phyloP scores from a whole-genome alignment of 768 basidiomycete species.

The Lanmaoa pseudosensibilis region DNA sequence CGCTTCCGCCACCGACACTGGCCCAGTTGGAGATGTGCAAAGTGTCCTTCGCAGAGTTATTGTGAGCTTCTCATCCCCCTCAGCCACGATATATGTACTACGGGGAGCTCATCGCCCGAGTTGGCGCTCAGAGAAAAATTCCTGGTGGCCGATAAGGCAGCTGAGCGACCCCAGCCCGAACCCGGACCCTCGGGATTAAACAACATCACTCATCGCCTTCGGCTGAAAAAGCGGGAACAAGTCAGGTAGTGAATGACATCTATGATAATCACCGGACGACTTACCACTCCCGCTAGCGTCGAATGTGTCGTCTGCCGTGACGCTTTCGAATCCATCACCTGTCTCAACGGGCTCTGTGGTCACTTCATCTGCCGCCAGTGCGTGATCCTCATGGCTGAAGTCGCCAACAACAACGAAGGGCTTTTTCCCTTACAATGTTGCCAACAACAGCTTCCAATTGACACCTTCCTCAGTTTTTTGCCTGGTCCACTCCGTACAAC shows the following conservation, averaged over 20 bases:
- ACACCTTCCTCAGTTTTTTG: constrained; percentile 34
- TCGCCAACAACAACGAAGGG: constrained; percentile 48
- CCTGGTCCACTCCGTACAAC: constrained; percentile 24
- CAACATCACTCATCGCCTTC: not conserved
- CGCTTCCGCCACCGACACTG: constrained; percentile 20
- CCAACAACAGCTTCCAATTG: constrained; percentile 35
- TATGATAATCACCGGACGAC: not conserved
- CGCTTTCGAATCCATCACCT: constrained; percentile 9
- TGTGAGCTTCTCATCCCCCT: constrained; percentile 3
- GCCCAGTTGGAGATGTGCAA: constrained; percentile 23
- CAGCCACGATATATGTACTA: no score
- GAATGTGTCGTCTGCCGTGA: constrained; percentile 46
- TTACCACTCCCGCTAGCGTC: constrained; percentile 12
- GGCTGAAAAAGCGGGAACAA: not conserved
- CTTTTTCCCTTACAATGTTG: constrained; percentile 56
- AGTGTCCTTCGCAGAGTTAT: constrained; percentile 8
- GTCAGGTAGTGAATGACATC: not conserved
- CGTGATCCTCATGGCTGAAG: constrained; percentile 40
- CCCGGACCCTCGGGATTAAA: not conserved
- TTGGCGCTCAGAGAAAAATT: constrained; percentile 9
- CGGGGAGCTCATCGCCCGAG: not conserved
- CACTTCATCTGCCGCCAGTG: constrained; percentile 52
- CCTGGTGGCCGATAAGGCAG: constrained; percentile 5
- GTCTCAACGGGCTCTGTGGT: constrained; percentile 42
- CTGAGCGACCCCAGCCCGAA: not conserved